These are phyloP conservation scores for Ophiostoma piceae DNA, from an alignment of 2,329 filamentous ascomycete genomes.

Conservation along the genomic window DNA sequence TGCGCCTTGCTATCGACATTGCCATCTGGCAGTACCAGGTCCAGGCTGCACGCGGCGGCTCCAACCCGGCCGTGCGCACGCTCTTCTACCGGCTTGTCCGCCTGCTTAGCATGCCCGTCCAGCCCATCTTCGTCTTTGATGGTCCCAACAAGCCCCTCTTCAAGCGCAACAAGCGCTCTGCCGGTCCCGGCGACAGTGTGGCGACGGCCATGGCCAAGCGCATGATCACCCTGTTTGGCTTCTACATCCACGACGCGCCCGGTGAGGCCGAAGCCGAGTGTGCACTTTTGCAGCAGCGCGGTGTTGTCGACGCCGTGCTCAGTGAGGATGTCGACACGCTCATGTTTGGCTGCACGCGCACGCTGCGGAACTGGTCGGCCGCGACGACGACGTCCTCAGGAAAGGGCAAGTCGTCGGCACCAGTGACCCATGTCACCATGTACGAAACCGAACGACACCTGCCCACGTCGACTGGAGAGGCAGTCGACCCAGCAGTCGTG, in stretches of 20 bases:
- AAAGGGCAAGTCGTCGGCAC: constrained; percentile 56
- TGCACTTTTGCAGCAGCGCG: constrained; percentile 72
- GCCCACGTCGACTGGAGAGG: neutral
- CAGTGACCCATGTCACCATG: constrained; percentile 80
- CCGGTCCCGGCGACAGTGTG: constrained; percentile 56
- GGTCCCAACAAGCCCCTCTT: constrained; percentile 56
- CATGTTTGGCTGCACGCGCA: constrained; percentile 86
- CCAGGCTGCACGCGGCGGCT: constrained; percentile 76
- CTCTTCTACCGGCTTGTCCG: constrained; percentile 82
- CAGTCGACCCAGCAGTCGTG: neutral
- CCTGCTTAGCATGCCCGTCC: constrained; percentile 45
- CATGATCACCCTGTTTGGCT: constrained; percentile 78
- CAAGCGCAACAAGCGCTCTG: constrained; percentile 76
- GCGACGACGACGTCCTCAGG: constrained; percentile 37
- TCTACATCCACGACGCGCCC: constrained; percentile 77
- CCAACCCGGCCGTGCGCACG: constrained; percentile 83
- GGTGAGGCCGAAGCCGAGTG: constrained; percentile 97
- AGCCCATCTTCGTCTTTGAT: constrained; percentile 52
- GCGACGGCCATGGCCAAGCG: constrained; percentile 74
- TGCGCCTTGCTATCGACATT: constrained; percentile 87
- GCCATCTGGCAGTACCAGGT: constrained; percentile 97
- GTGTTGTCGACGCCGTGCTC: constrained; percentile 85
- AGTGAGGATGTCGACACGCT: constrained; percentile 96
- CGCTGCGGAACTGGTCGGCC: constrained; percentile 76
- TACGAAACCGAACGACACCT: constrained; percentile 50